Percentiles rank a stretch among this genome's conserved stretches.
phyloP scores from a whole-genome alignment of 108 stramenopile genomes.

The Skeletonema potamos region DNA sequence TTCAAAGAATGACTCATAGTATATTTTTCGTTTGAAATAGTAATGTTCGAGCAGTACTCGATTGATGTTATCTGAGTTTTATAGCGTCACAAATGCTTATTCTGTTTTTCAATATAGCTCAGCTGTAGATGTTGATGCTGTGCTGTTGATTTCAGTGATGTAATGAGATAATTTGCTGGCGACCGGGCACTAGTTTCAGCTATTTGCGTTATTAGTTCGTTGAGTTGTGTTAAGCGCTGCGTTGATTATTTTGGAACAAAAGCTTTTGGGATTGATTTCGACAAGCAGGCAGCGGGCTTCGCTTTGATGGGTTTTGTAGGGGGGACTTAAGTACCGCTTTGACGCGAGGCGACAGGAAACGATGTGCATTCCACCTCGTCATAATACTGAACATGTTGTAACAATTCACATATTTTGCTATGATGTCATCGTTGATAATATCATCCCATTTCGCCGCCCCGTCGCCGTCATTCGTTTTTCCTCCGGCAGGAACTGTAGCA shows the following conservation, averaged over 20 bases:
- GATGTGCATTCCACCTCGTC: too few relatives aligned
- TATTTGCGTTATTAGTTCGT: too few relatives aligned
- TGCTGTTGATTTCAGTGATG: not conserved
- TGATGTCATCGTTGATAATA: not conserved
- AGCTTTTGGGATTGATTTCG: too few relatives aligned
- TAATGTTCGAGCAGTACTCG: not conserved
- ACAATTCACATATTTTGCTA: too few relatives aligned
- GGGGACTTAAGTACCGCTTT: too few relatives aligned
- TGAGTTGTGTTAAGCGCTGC: too few relatives aligned
- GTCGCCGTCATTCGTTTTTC: not conserved
- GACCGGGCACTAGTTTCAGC: too few relatives aligned
- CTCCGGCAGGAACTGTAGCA: not conserved
- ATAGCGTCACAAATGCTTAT: not conserved
- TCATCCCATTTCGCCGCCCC: not conserved
- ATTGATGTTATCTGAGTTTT: not conserved
- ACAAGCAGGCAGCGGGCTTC: too few relatives aligned
- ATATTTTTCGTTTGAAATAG: not conserved
- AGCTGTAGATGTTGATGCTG: not conserved
- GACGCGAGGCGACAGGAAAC: too few relatives aligned
- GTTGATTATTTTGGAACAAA: too few relatives aligned
- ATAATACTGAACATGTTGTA: too few relatives aligned
- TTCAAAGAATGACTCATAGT: constrained; percentile 11
- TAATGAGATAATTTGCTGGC: not conserved
- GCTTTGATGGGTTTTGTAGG: too few relatives aligned
- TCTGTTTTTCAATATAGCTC: not conserved